Percentiles rank a stretch among this genome's conserved stretches.
Evolutionary conservation across 495 filamentous ascomycete genomes (phyloP).

Genomic region (Chaetomidium leptoderma): DNA sequence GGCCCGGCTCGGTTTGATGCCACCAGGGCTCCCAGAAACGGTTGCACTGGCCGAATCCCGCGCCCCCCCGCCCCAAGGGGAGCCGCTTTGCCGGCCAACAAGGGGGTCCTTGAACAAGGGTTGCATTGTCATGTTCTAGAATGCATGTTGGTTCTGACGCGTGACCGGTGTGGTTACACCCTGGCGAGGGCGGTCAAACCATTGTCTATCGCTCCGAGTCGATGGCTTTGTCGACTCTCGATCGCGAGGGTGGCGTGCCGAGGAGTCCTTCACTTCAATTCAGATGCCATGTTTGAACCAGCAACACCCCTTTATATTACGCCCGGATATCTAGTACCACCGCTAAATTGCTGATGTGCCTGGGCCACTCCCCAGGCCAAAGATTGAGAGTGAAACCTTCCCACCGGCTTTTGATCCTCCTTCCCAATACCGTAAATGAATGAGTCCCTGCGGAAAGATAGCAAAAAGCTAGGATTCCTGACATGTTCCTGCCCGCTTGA

Average conservation of each 20-base stretch:
- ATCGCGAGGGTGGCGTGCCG: too few species aligned
- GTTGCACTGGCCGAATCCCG: neutral
- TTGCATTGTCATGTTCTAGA: conserved; percentile 1
- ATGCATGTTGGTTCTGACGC: conserved; percentile 1
- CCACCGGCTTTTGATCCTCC: conserved; percentile 1
- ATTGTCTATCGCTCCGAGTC: neutral
- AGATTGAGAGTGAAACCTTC: neutral
- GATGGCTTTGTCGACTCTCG: neutral
- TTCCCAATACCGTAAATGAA: conserved; percentile 6
- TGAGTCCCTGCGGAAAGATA: neutral
- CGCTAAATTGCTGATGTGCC: too few species aligned
- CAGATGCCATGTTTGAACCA: too few species aligned
- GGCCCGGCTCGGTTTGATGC: conserved; percentile 7
- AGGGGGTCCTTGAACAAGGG: neutral
- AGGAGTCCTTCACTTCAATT: too few species aligned
- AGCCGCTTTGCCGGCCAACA: neutral
- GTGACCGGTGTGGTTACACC: neutral
- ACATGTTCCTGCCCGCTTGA: neutral
- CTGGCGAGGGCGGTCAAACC: neutral
- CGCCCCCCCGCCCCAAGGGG: neutral
- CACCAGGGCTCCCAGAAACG: neutral
- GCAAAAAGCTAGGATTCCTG: neutral
- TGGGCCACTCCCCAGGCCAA: too few species aligned
- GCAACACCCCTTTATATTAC: neutral
- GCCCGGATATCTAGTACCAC: neutral